phyloP scores from a whole-genome alignment of 169 alveolate genomes.

The Neospora caninum region DNA sequence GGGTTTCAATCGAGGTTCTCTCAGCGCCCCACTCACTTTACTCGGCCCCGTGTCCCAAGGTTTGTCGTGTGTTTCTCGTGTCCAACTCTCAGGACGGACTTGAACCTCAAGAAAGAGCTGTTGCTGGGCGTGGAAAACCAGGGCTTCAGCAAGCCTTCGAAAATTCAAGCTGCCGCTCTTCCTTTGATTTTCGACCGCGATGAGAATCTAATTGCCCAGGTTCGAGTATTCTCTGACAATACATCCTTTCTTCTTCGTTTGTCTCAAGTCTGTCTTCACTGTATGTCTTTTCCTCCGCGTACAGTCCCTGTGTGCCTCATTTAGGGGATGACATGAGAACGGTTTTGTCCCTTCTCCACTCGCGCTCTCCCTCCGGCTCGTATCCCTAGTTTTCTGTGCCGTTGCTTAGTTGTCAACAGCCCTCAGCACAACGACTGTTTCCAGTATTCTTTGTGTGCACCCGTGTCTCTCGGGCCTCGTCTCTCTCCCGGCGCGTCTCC shows the following conservation, averaged over 20 bases:
- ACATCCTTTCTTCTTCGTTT: too few relatives aligned
- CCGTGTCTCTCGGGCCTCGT: neutral
- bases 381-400: neutral
- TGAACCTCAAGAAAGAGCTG: conserved; percentile 50
- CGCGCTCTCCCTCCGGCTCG: neutral
- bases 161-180: conserved; percentile 70
- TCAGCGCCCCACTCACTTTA: neutral
- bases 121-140: conserved; percentile 49
- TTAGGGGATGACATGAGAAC: too few relatives aligned
- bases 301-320: too few relatives aligned
- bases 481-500: neutral
- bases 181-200: conserved; percentile 45
- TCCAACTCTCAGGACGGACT: conserved; percentile 46
- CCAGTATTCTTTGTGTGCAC: neutral
- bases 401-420: neutral
- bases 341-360: neutral
- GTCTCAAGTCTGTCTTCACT: neutral
- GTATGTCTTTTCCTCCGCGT: neutral
- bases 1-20: too few relatives aligned
- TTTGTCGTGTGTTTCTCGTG: neutral
- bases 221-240: neutral
- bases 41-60: neutral
- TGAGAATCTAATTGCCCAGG: conserved; percentile 63
- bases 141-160: conserved; percentile 57
- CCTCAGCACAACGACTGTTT: neutral